Base-by-base conservation (phyloP, 2,329 filamentous ascomycete species). In the Neofusicoccum laricinum region DNA sequence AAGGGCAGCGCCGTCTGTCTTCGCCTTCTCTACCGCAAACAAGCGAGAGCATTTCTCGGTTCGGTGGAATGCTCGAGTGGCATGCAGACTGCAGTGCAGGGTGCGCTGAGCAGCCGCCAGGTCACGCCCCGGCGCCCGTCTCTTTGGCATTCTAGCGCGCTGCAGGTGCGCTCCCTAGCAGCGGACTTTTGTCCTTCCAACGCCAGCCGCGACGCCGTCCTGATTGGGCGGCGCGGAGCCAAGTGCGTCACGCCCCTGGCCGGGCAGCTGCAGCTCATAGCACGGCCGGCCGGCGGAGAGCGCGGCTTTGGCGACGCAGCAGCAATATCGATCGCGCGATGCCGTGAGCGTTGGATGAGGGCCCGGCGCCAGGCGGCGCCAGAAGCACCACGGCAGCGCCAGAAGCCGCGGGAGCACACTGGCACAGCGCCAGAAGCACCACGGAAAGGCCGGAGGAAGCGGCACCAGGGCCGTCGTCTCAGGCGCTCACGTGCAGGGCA, bases 21-120 rank as follows among this genome's bases (percentile, higher is more conserved):
- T 43, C 6, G 38, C n/a, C 34, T 43, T 58, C 53, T 58, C 51
- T 34, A 30, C 51, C 51, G 53, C 38, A 30, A n/a, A 21, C 53
- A 58, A 58, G 53, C 53, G 53, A 45, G 21, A 57, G 53, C 21
- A 58, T 45, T 58, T 58, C 53, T 58, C 53, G 53, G 53, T 45
- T 58, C 38, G 38, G 51, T 32, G 51, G 53, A 45, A 58, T 45
- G 53, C 38, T 19, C n/a, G 21, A 45, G 25, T 57, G 53, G 53
- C 38, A 55, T 40, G 38, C 38, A 57, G 53, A 45, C 53, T 32
- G 19, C 14, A 12, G 8, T 19, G 34, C 51, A 41, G 51, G 51
- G 51, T 55, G 51, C 51, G 51, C 19, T 21, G 32, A 21, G 21
- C 49, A 32, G 34, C 17, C 10, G 49, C 38, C 51, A 30, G 36